Base-by-base conservation (phyloP, 768 basidiomycete species). In the Termitomyces sp. region DNA sequence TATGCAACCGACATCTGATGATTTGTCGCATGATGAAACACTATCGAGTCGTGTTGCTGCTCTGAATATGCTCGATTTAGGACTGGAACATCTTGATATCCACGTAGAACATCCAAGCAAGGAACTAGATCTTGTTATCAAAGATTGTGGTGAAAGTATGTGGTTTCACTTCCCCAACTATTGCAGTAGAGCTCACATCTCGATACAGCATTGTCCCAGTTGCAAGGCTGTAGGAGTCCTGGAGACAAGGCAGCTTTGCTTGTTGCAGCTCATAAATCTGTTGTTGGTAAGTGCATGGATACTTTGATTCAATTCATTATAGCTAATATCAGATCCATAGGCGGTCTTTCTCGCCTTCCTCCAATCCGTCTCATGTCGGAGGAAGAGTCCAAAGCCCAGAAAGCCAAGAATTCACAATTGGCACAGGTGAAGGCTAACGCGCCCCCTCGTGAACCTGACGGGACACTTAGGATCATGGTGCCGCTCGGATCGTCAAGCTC, bases 1-100 rank as follows among this genome's bases (percentile, higher is more conserved):
- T 72, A 81, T 86, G 52, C 91, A 89, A 17, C 74, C 78, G 4
- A 69, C 73, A 1, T 77, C 85, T 2, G 82, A 82, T 19, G 96
- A 99, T 65, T 77, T 82, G 0, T 87, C 86, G 1, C 95, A 97
- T 67, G 95, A 99, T 67, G 92, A 92, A 64, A 89, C 92, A 0
- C 76, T 99, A 4, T 85, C 95, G 0, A 90, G 86, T 65, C 85
- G 95, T 5, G 86, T 98, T 16, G 92, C 93, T 14, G 95, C 95
- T 1, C 77, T 99, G 44, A 95, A 95, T 62, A 83, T 95, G 79
- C 77, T 98, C 1, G 96, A 98, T 69, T 76, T 99, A 0, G 81
- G 86, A 2, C 75, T 98, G 10, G 87, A 89, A 38, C 95, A 98
- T 72, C 82, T 99, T 1, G 96, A 95, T 16, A 81, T 98, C 9